phyloP scores from a whole-genome alignment of 2,329 filamentous ascomycete genomes.

The Ophiostoma ips region DNA sequence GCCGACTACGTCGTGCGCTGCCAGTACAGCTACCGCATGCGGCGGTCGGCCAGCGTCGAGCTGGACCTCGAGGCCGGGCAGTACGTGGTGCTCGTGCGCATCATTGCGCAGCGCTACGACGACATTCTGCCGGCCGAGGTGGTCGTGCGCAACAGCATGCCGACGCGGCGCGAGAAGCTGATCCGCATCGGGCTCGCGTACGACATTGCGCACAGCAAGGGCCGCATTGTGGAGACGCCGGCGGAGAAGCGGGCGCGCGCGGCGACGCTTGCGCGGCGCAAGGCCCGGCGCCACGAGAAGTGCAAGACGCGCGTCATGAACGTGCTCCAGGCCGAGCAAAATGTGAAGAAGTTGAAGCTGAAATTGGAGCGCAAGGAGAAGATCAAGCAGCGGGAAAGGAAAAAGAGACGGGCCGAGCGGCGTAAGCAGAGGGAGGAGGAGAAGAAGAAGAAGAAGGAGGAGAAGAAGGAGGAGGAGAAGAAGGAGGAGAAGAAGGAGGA shows the following conservation, averaged over 20 bases:
- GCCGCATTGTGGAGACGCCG: slow-evolving; percentile 34
- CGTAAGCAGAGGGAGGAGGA: neutral
- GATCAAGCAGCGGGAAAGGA: neutral
- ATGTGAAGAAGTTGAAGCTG: slow-evolving; percentile 8
- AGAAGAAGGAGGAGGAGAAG: slow-evolving; percentile 17
- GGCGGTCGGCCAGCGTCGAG: slow-evolving; percentile 44
- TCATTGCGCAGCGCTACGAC: slow-evolving; percentile 35
- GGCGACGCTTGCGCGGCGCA: slow-evolving; percentile 30
- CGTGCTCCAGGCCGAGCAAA: slow-evolving; percentile 18
- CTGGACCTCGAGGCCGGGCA: slow-evolving; percentile 41
- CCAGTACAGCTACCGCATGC: slow-evolving; percentile 42
- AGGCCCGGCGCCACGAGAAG: slow-evolving; percentile 30
- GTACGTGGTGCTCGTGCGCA: slow-evolving; percentile 43
- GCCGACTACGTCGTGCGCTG: slow-evolving; percentile 44
- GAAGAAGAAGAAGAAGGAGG: neutral
- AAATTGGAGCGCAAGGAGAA: neutral
- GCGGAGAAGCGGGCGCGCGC: slow-evolving; percentile 32
- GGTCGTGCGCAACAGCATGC: slow-evolving; percentile 38
- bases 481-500: slow-evolving; percentile 21
- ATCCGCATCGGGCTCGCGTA: slow-evolving; percentile 44
- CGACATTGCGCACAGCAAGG: slow-evolving; percentile 46
- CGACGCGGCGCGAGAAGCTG: slow-evolving; percentile 41
- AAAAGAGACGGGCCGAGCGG: neutral
- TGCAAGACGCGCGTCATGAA: slow-evolving; percentile 29
- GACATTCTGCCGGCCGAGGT: slow-evolving; percentile 35